Evolutionary conservation across 495 filamentous ascomycete species (phyloP).

Genomic region (Podospora pseudoanserina): DNA sequence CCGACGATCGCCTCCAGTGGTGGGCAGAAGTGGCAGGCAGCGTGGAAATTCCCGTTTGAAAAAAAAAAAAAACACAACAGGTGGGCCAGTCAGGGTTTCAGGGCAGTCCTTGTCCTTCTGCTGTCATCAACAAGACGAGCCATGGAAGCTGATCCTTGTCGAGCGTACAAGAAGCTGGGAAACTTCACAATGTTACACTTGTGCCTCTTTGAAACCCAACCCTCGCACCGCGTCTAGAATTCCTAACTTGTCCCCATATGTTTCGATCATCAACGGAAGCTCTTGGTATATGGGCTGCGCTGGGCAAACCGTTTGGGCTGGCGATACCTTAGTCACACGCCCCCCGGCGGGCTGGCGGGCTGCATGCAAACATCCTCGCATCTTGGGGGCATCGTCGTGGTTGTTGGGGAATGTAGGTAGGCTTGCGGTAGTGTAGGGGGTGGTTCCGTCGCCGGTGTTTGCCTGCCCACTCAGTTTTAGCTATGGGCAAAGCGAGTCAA

Average conservation of each 20-base stretch:
- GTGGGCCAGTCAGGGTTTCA: conserved; percentile 4
- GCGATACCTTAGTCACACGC: neutral
- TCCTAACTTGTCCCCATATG: neutral
- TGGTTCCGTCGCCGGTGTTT: neutral
- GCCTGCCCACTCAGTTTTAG: neutral
- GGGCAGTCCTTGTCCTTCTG: conserved; percentile 1
- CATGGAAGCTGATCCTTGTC: neutral
- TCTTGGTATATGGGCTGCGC: neutral
- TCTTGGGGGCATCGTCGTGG: neutral
- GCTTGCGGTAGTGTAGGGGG: neutral
- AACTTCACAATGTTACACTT: neutral
- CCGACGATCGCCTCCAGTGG: conserved; percentile 14
- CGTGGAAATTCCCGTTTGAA: conserved; percentile 19
- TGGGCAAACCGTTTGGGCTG: neutral
- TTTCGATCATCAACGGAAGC: conserved; percentile 1
- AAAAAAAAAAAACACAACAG: conserved; percentile 9
- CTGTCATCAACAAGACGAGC: neutral
- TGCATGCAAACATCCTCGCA: neutral
- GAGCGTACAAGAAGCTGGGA: neutral
- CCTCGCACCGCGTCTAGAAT: neutral
- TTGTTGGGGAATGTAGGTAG: neutral
- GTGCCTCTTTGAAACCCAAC: neutral
- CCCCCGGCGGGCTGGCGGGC: too few relatives aligned
- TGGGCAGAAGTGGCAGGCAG: neutral
- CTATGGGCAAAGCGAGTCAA: neutral